Evolutionary conservation across 2,329 filamentous ascomycete species (phyloP).

Genomic region (Lasiodiplodia sp.): DNA sequence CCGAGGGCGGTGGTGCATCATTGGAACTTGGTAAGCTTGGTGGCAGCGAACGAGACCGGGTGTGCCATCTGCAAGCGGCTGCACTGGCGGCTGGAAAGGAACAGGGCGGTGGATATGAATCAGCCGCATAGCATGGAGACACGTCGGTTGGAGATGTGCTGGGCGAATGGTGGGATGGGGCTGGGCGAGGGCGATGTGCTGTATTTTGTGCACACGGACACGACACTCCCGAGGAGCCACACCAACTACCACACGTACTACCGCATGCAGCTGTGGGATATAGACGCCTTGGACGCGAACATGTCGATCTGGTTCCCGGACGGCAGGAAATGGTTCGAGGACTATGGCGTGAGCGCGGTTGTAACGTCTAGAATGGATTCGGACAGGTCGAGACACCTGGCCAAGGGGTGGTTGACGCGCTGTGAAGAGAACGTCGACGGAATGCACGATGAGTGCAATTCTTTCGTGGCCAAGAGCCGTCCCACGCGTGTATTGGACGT

Average conservation of each 20-base stretch:
- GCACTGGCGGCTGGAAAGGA: not conserved
- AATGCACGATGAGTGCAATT: not conserved
- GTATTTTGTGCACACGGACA: not conserved
- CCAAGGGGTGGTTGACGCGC: not conserved
- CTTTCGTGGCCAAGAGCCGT: not conserved
- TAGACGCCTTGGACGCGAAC: not conserved
- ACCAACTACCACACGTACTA: slow-evolving; percentile 1
- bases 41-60: not conserved
- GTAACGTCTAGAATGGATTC: not conserved
- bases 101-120: not conserved
- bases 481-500: not conserved
- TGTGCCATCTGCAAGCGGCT: not conserved
- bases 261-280: not conserved
- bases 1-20: not conserved
- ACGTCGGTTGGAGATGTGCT: not conserved
- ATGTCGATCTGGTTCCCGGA: not conserved
- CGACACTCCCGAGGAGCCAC: not conserved
- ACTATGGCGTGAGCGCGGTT: not conserved
- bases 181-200: not conserved
- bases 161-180: not conserved
- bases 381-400: not conserved
- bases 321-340: not conserved
- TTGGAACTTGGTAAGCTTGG: not conserved
- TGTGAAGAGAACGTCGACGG: not conserved
- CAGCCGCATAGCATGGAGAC: not conserved